A percentile compares a stretch with the other conserved stretches of the same genome.
phyloP scores from a whole-genome alignment of 441 rosid genomes.

The Eutrema salsugineum region DNA sequence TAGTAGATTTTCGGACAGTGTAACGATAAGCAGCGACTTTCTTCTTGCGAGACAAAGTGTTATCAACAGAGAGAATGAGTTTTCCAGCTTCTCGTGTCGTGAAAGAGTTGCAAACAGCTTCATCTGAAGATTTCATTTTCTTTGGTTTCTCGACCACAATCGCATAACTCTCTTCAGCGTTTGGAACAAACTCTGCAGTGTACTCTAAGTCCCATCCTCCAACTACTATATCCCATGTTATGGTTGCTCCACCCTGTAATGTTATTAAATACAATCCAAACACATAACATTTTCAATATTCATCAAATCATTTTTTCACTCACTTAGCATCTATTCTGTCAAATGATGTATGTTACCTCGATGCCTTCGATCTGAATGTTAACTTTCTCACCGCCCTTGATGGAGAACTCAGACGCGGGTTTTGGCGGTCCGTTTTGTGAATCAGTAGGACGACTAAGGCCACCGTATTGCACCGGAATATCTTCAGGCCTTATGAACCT shows the following conservation, averaged over 20 bases:
- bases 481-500: slow-evolving; percentile 91
- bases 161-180: slow-evolving; percentile 66
- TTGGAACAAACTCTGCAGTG: slow-evolving; percentile 90
- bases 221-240: slow-evolving; percentile 91
- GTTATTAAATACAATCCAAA: not conserved
- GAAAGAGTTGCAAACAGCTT: slow-evolving; percentile 73
- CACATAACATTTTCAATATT: not conserved
- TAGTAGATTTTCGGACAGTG: slow-evolving; percentile 61
- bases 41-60: slow-evolving; percentile 66
- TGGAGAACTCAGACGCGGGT: slow-evolving; percentile 87
- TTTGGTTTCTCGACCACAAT: slow-evolving; percentile 79
- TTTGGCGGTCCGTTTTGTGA: slow-evolving; percentile 60
- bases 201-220: slow-evolving; percentile 99
- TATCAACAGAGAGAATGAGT: slow-evolving; percentile 85
- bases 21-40: slow-evolving; percentile 95
- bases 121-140: slow-evolving; percentile 52
- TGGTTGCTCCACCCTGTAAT: slow-evolving; percentile 76
- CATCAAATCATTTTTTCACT: not conserved
- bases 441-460: slow-evolving; percentile 69
- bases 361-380: slow-evolving; percentile 95
- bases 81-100: slow-evolving; percentile 77
- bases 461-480: slow-evolving; percentile 90
- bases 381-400: slow-evolving; percentile 97
- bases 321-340: not conserved
- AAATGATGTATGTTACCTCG: slow-evolving; percentile 47